These are phyloP conservation scores for Leccinum boreale DNA, from an alignment of 768 basidiomycete species.

Conservation along the genomic window DNA sequence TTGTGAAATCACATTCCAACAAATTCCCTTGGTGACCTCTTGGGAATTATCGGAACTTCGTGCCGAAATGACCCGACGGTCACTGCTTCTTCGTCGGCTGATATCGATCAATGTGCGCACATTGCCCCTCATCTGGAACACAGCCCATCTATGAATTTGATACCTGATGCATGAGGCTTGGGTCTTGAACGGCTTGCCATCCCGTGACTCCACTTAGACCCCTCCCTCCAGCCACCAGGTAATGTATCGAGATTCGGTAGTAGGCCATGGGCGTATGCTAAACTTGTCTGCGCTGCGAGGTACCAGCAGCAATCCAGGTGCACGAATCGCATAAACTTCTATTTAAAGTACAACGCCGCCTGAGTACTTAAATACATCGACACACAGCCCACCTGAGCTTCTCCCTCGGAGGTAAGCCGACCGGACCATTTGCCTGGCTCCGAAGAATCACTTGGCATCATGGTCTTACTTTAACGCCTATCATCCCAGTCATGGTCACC, in stretches of 20 bases:
- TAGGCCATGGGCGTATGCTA: too few species aligned
- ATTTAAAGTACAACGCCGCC: conserved; percentile 33
- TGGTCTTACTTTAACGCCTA: too few species aligned
- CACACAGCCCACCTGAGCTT: too few species aligned
- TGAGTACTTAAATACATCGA: neutral
- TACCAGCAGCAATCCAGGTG: conserved; percentile 44
- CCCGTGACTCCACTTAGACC: conserved; percentile 1
- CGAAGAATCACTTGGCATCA: neutral
- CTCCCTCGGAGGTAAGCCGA: too few species aligned
- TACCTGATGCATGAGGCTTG: too few species aligned
- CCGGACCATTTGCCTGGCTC: neutral
- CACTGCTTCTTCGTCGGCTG: neutral
- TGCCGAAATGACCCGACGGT: neutral
- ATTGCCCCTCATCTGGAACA: too few species aligned
- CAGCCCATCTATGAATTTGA: too few species aligned
- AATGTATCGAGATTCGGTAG: conserved; percentile 39
- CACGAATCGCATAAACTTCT: conserved; percentile 68
- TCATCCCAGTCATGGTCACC: neutral
- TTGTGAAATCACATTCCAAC: neutral
- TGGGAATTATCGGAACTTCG: neutral
- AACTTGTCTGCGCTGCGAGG: conserved; percentile 9
- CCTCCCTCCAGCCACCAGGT: conserved; percentile 31
- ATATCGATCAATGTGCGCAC: too few species aligned
- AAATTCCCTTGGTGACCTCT: neutral
- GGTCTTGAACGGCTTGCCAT: neutral